Percentiles rank a stretch among this genome's conserved stretches.
Evolutionary conservation across 768 basidiomycete species (phyloP).

Genomic region (Mycena chlorophos): DNA sequence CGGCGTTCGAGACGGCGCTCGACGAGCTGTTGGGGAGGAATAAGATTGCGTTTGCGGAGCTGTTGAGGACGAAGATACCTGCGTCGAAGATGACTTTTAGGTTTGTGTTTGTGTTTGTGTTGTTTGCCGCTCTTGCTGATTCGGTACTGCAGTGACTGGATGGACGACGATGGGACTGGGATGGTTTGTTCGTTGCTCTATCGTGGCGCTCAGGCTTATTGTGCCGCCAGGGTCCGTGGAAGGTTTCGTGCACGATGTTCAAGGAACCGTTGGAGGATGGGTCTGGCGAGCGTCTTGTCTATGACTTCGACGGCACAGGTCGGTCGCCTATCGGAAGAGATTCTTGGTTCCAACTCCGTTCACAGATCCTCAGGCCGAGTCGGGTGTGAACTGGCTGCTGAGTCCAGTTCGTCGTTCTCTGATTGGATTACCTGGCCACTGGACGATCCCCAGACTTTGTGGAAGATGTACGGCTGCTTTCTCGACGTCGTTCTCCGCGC

Average conservation of each 20-base stretch:
- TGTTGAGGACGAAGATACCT: constrained; percentile 29
- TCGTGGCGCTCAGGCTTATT: background rate
- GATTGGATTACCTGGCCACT: background rate
- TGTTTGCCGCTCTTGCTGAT: background rate
- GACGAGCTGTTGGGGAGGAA: constrained; percentile 29
- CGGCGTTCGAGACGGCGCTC: constrained; percentile 27
- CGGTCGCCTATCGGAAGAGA: background rate
- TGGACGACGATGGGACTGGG: constrained; percentile 33
- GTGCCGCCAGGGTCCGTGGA: constrained; percentile 13
- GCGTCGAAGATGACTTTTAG: constrained; percentile 16
- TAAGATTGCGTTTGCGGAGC: constrained; percentile 29
- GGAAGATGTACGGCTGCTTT: constrained; percentile 17
- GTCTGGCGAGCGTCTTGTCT: constrained; percentile 25
- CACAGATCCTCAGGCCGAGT: constrained; percentile 21
- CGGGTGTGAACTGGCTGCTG: constrained; percentile 20
- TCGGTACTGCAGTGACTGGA: constrained; percentile 29
- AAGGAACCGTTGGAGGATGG: constrained; percentile 25
- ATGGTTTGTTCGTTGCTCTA: constrained; percentile 1
- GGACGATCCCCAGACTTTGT: constrained; percentile 5
- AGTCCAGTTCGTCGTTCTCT: constrained; percentile 9
- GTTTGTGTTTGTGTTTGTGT: constrained; percentile 1
- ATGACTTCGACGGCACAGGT: constrained; percentile 33
- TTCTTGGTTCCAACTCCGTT: background rate
- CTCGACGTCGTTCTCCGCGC: background rate
- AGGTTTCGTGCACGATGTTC: constrained; percentile 26